Base-by-base conservation (phyloP, 1,139 yeast genomes). In the Debaryomyces robertsiae region DNA sequence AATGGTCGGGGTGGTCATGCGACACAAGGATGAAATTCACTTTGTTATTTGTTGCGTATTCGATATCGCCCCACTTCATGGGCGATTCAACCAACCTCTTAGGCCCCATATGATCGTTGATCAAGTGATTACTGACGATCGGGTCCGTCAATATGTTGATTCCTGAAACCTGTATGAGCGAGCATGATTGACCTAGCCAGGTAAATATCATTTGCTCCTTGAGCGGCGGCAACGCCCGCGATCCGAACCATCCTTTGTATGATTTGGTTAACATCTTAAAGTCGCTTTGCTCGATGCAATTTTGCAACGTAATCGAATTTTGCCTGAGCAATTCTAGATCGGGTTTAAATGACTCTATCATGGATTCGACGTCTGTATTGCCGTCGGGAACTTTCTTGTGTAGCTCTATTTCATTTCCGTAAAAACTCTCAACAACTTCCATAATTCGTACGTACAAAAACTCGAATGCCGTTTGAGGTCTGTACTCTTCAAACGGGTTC, bases 1-100 rank as follows among this genome's bases (percentile, higher is more conserved):
- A 65, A 65, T 91, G 98, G 60, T 91, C 98, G 1, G 97, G 98
- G 55, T 91, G 98, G 58, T 91, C 94, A 60, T 91, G 98, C 1
- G 95, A 85, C 0, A 91, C 95, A 24, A 91, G 58, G 2, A 89
- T 82, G 42, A 83, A 77, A 50, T 89, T 82, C 1, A 93, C 79
- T 13, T 69, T 64, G 40, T 61, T 53, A 41, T 67, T 62, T 10
- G 76, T 65, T 10, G 77, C 76, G 40, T 60, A 56, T 3, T 87
- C 82, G n/a, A 89, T 71, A 16, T 83, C 82, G 1, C 75, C 75
- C 10, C 84, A 58, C 13, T 68, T 50, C 63, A 89, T 77, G 0
- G 97, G 96, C 9, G 88, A 68, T 16, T 82, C 81, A 0, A 84
- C 75, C 17, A 91, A 77, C 48, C 98, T 68, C 57, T 82, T 82